A percentile compares a stretch with the other conserved stretches of the same genome.
Conservation (phyloP, 169 alveolate species). For the Eimeria acervulina region DNA sequence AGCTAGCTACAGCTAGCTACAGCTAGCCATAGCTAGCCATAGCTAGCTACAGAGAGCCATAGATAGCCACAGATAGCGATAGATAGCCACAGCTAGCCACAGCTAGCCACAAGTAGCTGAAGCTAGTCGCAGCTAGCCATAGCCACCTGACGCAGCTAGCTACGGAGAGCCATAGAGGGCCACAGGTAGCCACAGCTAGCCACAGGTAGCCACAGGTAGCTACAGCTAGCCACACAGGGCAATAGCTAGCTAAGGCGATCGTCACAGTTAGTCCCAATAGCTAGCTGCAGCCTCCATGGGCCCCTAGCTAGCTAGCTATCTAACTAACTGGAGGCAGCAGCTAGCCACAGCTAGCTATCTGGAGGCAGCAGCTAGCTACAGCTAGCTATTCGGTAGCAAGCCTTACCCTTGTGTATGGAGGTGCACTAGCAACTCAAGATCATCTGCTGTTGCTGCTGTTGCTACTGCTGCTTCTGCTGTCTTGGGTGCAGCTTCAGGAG, state of each 20-base stretch:
- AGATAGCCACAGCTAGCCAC: neutral
- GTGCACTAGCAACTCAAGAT: too few species aligned
- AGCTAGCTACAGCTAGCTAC: conserved; percentile 20
- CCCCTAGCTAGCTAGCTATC: neutral
- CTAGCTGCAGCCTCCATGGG: conserved; percentile 16
- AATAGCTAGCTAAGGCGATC: neutral
- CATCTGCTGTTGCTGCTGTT: neutral
- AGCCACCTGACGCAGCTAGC: neutral
- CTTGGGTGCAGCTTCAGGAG: neutral
- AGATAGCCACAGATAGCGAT: too few species aligned
- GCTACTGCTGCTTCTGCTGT: conserved; percentile 32
- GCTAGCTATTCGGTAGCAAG: too few species aligned
- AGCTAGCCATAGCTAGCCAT: conserved; percentile 43
- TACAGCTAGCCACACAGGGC: neutral
- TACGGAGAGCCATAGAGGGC: neutral
- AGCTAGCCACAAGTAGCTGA: neutral
- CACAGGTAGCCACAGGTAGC: neutral
- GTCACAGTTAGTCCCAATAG: conserved; percentile 36
- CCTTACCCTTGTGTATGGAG: too few species aligned
- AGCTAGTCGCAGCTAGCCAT: too few species aligned
- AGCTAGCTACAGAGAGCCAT: conserved; percentile 18
- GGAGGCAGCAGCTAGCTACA: conserved; percentile 8
- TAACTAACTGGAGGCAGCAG: neutral
- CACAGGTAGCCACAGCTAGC: too few species aligned
- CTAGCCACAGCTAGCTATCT: neutral